Evolutionary conservation across 768 basidiomycete species (phyloP).

Genomic region (Xerocomellus dryophilus): DNA sequence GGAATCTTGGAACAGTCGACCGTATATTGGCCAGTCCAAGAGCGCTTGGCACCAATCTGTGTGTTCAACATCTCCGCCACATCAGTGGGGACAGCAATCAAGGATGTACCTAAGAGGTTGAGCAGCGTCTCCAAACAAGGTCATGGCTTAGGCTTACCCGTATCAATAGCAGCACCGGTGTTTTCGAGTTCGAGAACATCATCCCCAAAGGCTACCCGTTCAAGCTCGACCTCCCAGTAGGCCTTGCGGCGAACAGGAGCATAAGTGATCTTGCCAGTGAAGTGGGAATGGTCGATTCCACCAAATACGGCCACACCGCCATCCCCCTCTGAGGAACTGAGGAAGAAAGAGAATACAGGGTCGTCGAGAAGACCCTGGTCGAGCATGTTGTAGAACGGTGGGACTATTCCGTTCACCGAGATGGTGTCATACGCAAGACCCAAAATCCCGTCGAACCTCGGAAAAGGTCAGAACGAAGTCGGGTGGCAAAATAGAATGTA

Average conservation of each 20-base stretch:
- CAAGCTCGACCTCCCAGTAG: slow-evolving; percentile 97
- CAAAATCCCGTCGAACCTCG: slow-evolving; percentile 91
- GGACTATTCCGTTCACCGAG: slow-evolving; percentile 86
- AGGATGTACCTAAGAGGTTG: slow-evolving; percentile 66
- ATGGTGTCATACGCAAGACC: slow-evolving; percentile 96
- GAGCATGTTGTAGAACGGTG: slow-evolving; percentile 95
- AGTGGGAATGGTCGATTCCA: slow-evolving; percentile 76
- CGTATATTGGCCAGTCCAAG: slow-evolving; percentile 95
- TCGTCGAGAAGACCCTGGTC: slow-evolving; percentile 74
- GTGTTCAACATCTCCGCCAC: slow-evolving; percentile 97
- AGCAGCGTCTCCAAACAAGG: neutral
- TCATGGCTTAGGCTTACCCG: slow-evolving; percentile 46
- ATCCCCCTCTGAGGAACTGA: slow-evolving; percentile 83
- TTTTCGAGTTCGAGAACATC: slow-evolving; percentile 88
- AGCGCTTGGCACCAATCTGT: slow-evolving; percentile 89
- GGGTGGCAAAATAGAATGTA: slow-evolving; percentile 4
- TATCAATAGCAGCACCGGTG: slow-evolving; percentile 92
- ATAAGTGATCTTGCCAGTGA: slow-evolving; percentile 77
- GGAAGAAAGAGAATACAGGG: slow-evolving; percentile 91
- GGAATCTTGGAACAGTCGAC: slow-evolving; percentile 86
- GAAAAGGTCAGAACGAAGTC: neutral
- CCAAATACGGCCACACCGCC: slow-evolving; percentile 92
- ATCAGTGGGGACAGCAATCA: slow-evolving; percentile 91
- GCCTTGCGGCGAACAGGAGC: slow-evolving; percentile 92
- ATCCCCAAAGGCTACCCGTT: slow-evolving; percentile 79